These are phyloP conservation scores for Trichoderma sp. DNA, from an alignment of 2,329 filamentous ascomycete genomes.

Conservation along the genomic window DNA sequence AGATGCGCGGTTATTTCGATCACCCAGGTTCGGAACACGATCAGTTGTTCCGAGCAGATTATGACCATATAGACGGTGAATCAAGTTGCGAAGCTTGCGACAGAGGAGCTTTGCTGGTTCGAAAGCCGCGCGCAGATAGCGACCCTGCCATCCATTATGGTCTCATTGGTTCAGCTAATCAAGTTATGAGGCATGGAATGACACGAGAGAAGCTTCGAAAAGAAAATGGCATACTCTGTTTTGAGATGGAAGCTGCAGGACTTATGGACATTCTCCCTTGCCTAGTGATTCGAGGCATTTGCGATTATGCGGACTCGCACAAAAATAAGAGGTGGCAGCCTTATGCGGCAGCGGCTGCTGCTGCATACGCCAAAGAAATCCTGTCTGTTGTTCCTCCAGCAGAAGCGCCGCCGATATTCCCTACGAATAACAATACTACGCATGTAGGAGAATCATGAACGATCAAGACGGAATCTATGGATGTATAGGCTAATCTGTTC, in stretches of 20 bases:
- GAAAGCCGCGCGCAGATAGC: background rate
- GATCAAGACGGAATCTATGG: no score
- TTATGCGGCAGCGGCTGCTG: slow-evolving; percentile 36
- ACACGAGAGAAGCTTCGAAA: slow-evolving; percentile 19
- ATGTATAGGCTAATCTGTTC: no score
- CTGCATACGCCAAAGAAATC: slow-evolving; percentile 26
- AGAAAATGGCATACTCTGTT: slow-evolving; percentile 13
- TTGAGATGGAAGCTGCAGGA: slow-evolving; percentile 31
- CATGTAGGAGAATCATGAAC: background rate
- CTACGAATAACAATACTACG: accelerated
- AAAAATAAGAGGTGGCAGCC: slow-evolving; percentile 39
- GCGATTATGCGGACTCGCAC: slow-evolving; percentile 39
- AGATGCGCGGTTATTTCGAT: background rate
- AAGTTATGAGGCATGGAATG: slow-evolving; percentile 22
- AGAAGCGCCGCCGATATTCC: accelerated
- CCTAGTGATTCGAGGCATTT: slow-evolving; percentile 38
- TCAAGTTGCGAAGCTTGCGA: background rate
- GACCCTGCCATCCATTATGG: slow-evolving; percentile 24
- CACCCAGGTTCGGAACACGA: background rate
- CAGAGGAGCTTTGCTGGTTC: background rate
- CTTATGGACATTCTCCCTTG: slow-evolving; percentile 26
- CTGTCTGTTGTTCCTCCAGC: background rate
- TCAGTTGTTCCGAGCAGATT: background rate
- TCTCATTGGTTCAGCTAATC: slow-evolving; percentile 28
- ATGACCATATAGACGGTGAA: background rate